Percentiles rank a stretch among this genome's conserved stretches.
These are phyloP conservation scores for Ceriops tagal DNA, from an alignment of 345 rosid genomes.

Conservation along the genomic window DNA sequence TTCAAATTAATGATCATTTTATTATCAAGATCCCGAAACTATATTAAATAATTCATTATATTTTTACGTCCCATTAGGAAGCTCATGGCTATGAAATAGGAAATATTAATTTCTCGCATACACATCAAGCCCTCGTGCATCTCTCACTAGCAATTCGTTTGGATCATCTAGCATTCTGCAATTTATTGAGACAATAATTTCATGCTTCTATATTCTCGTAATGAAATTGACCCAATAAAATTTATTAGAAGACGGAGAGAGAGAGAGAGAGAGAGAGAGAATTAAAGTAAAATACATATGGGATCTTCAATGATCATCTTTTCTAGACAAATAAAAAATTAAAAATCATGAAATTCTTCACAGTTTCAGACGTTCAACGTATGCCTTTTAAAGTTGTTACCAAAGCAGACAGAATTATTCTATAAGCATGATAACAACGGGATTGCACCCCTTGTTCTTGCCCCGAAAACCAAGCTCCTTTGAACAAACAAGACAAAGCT, in stretches of 20 bases:
- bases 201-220: no score
- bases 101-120: no score
- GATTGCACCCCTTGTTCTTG: slow-evolving; percentile 11
- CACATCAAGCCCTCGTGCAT: no score
- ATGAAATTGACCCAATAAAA: no score
- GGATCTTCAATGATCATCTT: neutral
- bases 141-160: neutral
- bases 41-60: no score
- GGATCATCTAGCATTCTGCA: neutral
- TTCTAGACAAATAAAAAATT: neutral
- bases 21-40: no score
- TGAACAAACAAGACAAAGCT: slow-evolving; percentile 22
- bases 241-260: no score
- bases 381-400: slow-evolving; percentile 7
- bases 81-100: no score
- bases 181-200: no score
- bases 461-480: slow-evolving; percentile 11
- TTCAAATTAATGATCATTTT: no score
- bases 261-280: neutral
- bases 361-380: slow-evolving; percentile 1
- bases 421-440: neutral
- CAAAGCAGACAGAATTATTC: neutral
- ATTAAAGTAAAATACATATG: neutral
- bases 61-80: no score
- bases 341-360: slow-evolving; percentile 1